These are phyloP conservation scores for Ilex paraguariensis DNA, from an alignment of 305 asterid species.

Conservation along the genomic window DNA sequence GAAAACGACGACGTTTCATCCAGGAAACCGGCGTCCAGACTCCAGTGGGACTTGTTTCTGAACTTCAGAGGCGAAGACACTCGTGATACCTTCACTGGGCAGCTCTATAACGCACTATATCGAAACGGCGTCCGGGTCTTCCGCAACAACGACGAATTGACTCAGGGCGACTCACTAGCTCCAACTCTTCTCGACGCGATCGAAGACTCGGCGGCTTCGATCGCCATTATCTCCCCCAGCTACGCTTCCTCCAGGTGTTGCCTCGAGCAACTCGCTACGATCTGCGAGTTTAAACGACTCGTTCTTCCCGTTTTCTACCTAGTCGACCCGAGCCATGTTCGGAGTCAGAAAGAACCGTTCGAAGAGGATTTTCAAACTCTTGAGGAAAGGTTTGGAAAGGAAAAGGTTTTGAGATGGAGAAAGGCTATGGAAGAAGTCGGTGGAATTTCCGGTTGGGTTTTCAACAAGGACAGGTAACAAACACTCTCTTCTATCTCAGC, in stretches of 20 bases:
- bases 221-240: constrained; percentile 21
- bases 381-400: neutral
- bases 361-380: constrained; percentile 10
- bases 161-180: constrained; percentile 18
- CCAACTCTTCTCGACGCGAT: constrained; percentile 17
- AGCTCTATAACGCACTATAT: constrained; percentile 13
- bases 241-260: constrained; percentile 30
- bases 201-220: constrained; percentile 28
- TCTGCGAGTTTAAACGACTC: constrained; percentile 15
- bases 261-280: constrained; percentile 21
- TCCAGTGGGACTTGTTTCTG: constrained; percentile 21
- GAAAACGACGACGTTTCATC: neutral
- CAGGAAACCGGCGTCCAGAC: constrained; percentile 8
- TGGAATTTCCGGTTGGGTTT: constrained; percentile 18
- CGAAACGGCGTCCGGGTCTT: constrained; percentile 19
- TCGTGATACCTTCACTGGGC: constrained; percentile 11
- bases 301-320: constrained; percentile 25
- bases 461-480: too few species aligned
- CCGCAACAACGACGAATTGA: constrained; percentile 14
- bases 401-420: constrained; percentile 23
- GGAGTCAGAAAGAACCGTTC: constrained; percentile 22
- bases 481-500: too few species aligned
- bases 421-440: constrained; percentile 23
- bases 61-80: constrained; percentile 32
- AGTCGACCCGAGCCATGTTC: constrained; percentile 26